A percentile compares a stretch with the other conserved stretches of the same genome.
Evolutionary conservation across 2,329 filamentous ascomycete species (phyloP).

Genomic region (Ascochyta koolunga): DNA sequence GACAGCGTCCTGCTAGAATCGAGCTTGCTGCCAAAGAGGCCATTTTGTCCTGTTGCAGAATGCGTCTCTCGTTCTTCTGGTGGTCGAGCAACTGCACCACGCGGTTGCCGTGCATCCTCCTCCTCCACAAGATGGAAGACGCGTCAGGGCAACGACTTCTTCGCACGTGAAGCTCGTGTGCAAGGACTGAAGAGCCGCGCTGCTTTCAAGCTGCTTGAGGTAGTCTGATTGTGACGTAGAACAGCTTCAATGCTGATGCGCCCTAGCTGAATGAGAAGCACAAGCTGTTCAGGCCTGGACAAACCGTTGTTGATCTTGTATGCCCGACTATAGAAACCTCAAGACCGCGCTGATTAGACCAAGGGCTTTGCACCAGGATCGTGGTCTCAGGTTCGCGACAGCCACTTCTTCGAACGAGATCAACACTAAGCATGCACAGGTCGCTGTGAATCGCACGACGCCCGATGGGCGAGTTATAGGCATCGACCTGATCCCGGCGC

Average conservation of each 20-base stretch:
- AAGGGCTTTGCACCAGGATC: constrained; percentile 76
- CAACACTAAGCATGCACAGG: constrained; percentile 56
- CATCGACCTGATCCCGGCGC: constrained; percentile 91
- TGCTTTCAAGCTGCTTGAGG: constrained; percentile 91
- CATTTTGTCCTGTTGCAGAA: constrained; percentile 22
- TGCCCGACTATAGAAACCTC: background rate
- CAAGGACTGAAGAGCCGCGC: constrained; percentile 86
- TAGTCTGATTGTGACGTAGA: constrained; percentile 42
- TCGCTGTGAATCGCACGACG: constrained; percentile 78
- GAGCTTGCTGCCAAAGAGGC: background rate
- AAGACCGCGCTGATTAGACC: constrained; percentile 21
- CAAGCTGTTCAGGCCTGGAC: constrained; percentile 75
- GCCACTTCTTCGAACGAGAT: background rate
- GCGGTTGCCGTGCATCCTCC: constrained; percentile 38
- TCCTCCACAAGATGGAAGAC: constrained; percentile 78
- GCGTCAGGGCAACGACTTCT: constrained; percentile 76
- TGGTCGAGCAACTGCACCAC: constrained; percentile 5
- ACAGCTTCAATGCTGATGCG: constrained; percentile 21
- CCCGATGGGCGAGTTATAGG: constrained; percentile 83
- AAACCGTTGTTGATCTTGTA: constrained; percentile 90
- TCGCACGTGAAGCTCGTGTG: constrained; percentile 75
- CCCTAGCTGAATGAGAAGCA: constrained; percentile 80
- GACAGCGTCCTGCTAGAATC: constrained; percentile 40
- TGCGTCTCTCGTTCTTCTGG: constrained; percentile 17
- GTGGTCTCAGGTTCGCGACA: constrained; percentile 61